Evolutionary conservation across 371 early-diverging fungal species (phyloP), one percentile per base, ranked within the genome.

Genomic region (Furculomyces boomerangus): DNA sequence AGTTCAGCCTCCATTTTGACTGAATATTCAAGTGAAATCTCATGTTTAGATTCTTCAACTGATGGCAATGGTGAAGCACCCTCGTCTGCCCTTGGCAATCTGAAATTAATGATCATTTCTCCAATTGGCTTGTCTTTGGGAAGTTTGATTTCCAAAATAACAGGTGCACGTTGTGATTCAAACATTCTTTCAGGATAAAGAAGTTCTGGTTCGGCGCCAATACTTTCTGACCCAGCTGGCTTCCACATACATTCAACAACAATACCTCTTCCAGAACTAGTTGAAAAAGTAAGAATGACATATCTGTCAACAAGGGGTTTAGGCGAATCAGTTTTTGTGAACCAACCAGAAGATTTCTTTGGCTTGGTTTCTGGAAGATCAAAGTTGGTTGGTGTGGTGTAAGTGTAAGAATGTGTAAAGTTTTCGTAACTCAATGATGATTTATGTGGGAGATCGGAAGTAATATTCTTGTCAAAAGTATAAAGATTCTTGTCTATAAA

Each of bases 41-140:
- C 70, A 18, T 61, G 51, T 25, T 61, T 55, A 16, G 66, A 59
- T 28, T 68, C 69, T 14, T 68, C 62, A 1, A 56, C 52, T 16
- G 43, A 45, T 2, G 69, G 69, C 45, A 65, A 68, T 18, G 61
- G 66, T 14, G 70, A 67, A 40, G 60, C 62, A 24, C 69, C 70
- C 55, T 68, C 69, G 59, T 68, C 69, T 48, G 63, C 59, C 50
- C 59, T 68, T 14, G 69, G 66, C 14, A 68, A 30, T 13, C 69
- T 61, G 68, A 67, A 68, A 35, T 63, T 68, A 46, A 64, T 30
- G 24, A 57, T 56, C 52, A 68, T 40, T 26, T 59, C 56, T 3
- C 69, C 69, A 0, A 57, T 35, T 2, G 60, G 65, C 14, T 8
- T 7, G 31, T 54, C 26, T 35, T 69, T 64, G 1, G 69, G 69